Evolutionary conservation across 495 filamentous ascomycete genomes (phyloP).

Genomic region (Hypoxylon fragiforme): DNA sequence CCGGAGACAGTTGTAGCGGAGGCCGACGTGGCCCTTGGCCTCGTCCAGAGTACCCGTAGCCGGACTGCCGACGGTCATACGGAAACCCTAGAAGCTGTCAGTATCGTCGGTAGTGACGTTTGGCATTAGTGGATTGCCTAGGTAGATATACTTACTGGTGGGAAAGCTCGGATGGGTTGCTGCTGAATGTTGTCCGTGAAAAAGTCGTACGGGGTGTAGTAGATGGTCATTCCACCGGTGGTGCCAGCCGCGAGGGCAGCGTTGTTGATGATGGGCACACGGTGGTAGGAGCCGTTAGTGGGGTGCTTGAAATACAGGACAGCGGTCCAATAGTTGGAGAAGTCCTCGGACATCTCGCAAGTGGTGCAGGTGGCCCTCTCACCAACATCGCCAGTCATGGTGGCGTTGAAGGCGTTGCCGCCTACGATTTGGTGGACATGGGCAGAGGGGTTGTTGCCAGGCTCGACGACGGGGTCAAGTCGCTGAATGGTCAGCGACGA

Average conservation of each 20-base stretch:
- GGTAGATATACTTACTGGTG: slow-evolving; percentile 49
- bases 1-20: slow-evolving; percentile 53
- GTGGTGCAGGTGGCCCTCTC: slow-evolving; percentile 47
- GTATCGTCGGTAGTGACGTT: not conserved
- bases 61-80: slow-evolving; percentile 57
- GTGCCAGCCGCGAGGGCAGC: slow-evolving; percentile 48
- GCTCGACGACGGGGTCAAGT: slow-evolving; percentile 50
- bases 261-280: slow-evolving; percentile 48
- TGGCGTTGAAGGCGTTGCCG: slow-evolving; percentile 52
- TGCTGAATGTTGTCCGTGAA: slow-evolving; percentile 45
- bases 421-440: slow-evolving; percentile 55
- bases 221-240: slow-evolving; percentile 52
- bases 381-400: slow-evolving; percentile 48
- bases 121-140: no score
- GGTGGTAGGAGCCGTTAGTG: slow-evolving; percentile 52
- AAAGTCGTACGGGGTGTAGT: slow-evolving; percentile 53
- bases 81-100: slow-evolving; percentile 50
- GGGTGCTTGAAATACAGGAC: slow-evolving; percentile 54
- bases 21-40: slow-evolving; percentile 42
- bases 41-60: slow-evolving; percentile 38
- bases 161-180: slow-evolving; percentile 50
- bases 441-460: slow-evolving; percentile 42
- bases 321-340: slow-evolving; percentile 54
- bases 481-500: slow-evolving; percentile 50
- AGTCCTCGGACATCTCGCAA: slow-evolving; percentile 50